Conservation (phyloP, 768 basidiomycete genomes). For the Pholiota microspora region DNA sequence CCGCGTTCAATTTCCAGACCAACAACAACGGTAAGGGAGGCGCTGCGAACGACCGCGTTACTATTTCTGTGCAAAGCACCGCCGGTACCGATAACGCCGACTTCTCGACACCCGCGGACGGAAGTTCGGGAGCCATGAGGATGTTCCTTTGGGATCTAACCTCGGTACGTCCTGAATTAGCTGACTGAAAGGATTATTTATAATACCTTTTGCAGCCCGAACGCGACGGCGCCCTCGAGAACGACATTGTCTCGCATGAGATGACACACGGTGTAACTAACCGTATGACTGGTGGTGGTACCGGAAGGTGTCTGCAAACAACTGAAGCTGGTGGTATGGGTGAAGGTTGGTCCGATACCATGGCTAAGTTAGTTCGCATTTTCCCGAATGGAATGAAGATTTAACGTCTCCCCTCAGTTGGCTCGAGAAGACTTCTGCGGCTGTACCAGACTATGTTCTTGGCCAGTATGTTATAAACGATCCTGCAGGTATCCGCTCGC, state of each 20-base stretch:
- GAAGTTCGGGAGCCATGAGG: conserved; percentile 18
- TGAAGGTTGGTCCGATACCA: conserved; percentile 33
- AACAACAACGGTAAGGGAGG: conserved; percentile 60
- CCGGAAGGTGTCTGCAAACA: conserved; percentile 59
- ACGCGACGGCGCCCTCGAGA: conserved; percentile 62
- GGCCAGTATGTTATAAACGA: conserved; percentile 55
- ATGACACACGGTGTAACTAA: conserved; percentile 45
- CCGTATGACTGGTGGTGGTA: conserved; percentile 52
- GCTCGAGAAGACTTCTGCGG: conserved; percentile 38
- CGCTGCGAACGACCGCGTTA: conserved; percentile 49
- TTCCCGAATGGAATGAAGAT: no score
- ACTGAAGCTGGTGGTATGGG: conserved; percentile 67
- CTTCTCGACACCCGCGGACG: conserved; percentile 41
- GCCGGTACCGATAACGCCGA: conserved; percentile 45
- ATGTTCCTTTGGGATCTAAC: conserved; percentile 33
- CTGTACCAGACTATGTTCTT: conserved; percentile 36
- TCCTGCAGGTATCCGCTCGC: conserved; percentile 50
- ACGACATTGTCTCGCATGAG: conserved; percentile 51
- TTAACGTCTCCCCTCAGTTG: conserved; percentile 24
- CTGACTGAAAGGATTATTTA: background rate
- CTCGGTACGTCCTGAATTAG: conserved; percentile 13
- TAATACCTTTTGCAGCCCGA: conserved; percentile 29
- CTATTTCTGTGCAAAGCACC: conserved; percentile 52
- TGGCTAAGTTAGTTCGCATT: background rate
- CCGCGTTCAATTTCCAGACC: conserved; percentile 47